Base-by-base conservation (phyloP, 257 asterid species). In the Nicotiana tabacum region DNA sequence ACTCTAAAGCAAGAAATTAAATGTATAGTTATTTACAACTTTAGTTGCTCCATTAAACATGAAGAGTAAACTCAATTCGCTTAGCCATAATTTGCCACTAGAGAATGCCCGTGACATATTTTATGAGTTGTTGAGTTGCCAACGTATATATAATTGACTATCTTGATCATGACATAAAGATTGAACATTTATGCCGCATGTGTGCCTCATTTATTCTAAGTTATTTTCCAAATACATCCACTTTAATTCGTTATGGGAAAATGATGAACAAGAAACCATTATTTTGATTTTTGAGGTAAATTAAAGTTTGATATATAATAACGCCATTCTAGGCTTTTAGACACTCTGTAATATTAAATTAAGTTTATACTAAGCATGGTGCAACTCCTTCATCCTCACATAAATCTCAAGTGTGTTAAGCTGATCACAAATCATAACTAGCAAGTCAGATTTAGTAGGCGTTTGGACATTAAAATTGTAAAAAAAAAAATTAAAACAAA, bases 131-230 rank as follows among this genome's bases (percentile, higher is more conserved):
- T 66, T 39, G 65, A 66, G 80, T 61, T 65, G 77, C 82, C 78
- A 69, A 66, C 67, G 68, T 85, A 66, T 66, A 6, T 80, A 37
- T 43, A 78, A 84, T 85, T 82, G 81, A 86, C 64, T 35, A 66
- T 79, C 17, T 43, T 66, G 86, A 86, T 86, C 81, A 86, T 86
- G 81, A 84, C 89, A 77, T 84, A 64, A 80, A 78, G 80, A 88
- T 83, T 83, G 74, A 85, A 55, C 64, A 13, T 81, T 62, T 82
- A 81, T 85, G 76, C 24, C 83, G 74, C 90, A 83, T 85, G 87
- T 78, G 89, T 85, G 81, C 81, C 62, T 30, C 77, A 80, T 62
- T 53, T 77, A 33, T 16, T 56, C 11, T 35, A 5, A 8, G 5
- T 18, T 43, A 18, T 17, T 18, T n/a, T 32, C 12, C 11, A 68